These are phyloP conservation scores for Aspergillus mulundensis DNA, from an alignment of 495 filamentous ascomycete species.

Conservation along the genomic window DNA sequence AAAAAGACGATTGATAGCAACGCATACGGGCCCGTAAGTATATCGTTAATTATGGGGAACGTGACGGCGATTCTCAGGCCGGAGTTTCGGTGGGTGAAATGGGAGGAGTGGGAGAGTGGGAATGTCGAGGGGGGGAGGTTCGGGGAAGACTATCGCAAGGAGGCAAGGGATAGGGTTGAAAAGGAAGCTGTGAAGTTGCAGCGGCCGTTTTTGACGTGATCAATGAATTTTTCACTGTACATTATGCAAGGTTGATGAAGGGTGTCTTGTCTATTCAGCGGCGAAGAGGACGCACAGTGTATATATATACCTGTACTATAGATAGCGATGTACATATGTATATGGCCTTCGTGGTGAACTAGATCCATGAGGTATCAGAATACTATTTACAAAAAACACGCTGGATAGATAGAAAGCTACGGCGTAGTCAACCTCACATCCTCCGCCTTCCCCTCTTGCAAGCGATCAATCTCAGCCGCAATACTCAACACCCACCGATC, in stretches of 20 bases:
- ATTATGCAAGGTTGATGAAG: neutral
- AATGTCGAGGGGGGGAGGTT: constrained; percentile 20
- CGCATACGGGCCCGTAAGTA: constrained; percentile 64
- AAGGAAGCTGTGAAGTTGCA: constrained; percentile 40
- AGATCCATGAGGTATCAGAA: neutral
- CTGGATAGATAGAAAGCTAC: neutral
- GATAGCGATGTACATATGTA: constrained; percentile 6
- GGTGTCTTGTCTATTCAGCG: neutral
- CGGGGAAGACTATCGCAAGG: constrained; percentile 37
- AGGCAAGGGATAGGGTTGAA: constrained; percentile 36
- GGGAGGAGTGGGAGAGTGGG: constrained; percentile 39
- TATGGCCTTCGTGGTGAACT: constrained; percentile 1
- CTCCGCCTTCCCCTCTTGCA: constrained; percentile 51
- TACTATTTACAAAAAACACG: neutral
- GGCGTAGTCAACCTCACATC: constrained; percentile 53
- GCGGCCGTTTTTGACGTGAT: constrained; percentile 24
- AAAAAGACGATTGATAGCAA: constrained; percentile 65
- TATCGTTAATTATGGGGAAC: constrained; percentile 57
- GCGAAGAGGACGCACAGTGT: too few species aligned
- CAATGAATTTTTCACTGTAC: neutral
- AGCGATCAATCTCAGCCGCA: constrained; percentile 66
- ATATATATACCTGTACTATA: too few species aligned
- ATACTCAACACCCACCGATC: constrained; percentile 75
- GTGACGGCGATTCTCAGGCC: constrained; percentile 63
- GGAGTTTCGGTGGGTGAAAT: constrained; percentile 43